Conservation (phyloP, 805 yeast species). For the Scheffersomyces ergatensis region DNA sequence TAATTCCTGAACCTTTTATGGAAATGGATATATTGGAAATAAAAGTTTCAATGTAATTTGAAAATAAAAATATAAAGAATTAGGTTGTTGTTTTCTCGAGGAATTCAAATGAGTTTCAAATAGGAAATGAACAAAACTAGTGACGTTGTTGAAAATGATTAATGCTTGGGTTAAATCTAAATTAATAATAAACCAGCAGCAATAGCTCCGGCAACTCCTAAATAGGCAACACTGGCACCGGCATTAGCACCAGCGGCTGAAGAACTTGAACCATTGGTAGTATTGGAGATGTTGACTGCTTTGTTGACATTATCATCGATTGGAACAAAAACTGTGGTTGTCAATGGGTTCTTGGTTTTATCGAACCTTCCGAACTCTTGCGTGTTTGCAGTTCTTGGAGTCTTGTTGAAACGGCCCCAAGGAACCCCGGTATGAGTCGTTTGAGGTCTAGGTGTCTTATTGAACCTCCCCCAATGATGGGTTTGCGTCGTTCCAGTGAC, state of each 20-base stretch:
- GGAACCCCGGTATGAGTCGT: conserved; percentile 9
- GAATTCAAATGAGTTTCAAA: too few relatives aligned
- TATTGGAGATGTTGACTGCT: not conserved
- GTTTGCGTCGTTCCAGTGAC: conserved; percentile 37
- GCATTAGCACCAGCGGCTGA: conserved; percentile 22
- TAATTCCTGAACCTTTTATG: too few relatives aligned
- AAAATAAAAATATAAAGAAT: too few relatives aligned
- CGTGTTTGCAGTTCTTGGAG: conserved; percentile 19
- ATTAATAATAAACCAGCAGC: conserved; percentile 51
- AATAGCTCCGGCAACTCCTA: conserved; percentile 41
- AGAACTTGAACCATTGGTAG: conserved; percentile 6
- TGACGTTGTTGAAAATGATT: too few relatives aligned
- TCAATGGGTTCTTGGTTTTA: conserved; percentile 32
- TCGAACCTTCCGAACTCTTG: conserved; percentile 26
- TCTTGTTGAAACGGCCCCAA: conserved; percentile 30
- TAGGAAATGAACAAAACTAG: too few relatives aligned
- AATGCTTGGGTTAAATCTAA: too few relatives aligned
- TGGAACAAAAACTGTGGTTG: conserved; percentile 23
- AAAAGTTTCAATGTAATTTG: too few relatives aligned
- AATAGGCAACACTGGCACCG: conserved; percentile 17
- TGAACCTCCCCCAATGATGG: conserved; percentile 56
- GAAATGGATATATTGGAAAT: too few relatives aligned
- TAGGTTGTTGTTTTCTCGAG: too few relatives aligned
- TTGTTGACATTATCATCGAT: conserved; percentile 1
- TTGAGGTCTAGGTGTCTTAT: conserved; percentile 39